Evolutionary conservation across 2,329 filamentous ascomycete genomes (phyloP).

Genomic region (Fusarium sp.): DNA sequence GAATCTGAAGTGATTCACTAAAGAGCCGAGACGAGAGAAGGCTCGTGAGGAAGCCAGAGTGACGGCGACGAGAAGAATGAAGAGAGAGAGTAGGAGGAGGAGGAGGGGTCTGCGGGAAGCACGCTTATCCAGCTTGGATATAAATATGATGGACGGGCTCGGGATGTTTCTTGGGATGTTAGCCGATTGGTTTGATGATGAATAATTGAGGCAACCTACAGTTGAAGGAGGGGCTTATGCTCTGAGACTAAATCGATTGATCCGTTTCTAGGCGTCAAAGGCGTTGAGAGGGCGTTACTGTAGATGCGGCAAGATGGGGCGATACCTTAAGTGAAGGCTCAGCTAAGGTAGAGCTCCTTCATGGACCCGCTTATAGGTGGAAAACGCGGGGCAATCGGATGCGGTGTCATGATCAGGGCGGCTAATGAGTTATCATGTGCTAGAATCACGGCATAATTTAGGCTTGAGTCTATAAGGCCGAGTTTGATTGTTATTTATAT

Average conservation of each 20-base stretch:
- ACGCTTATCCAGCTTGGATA: conserved; percentile 45
- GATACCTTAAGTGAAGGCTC: conserved; percentile 16
- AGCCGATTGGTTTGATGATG: conserved; percentile 37
- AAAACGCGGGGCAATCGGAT: conserved; percentile 41
- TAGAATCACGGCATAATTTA: not conserved
- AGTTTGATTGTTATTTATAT: not conserved
- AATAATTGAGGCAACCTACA: conserved; percentile 8
- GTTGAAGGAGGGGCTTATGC: conserved; percentile 35
- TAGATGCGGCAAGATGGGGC: conserved; percentile 30
- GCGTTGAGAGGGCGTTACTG: conserved; percentile 25
- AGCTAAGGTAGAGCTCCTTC: conserved; percentile 30
- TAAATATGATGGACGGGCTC: conserved; percentile 8
- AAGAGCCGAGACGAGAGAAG: conserved; percentile 65
- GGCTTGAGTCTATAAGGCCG: not conserved
- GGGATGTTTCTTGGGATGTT: conserved; percentile 13
- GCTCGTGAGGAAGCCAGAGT: conserved; percentile 74
- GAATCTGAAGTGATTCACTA: conserved; percentile 65
- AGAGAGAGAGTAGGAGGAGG: conserved; percentile 56
- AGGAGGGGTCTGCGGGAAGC: conserved; percentile 43
- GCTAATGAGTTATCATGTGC: conserved; percentile 3
- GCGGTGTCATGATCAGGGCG: conserved; percentile 29
- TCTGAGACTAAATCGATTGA: conserved; percentile 13
- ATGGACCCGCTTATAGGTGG: conserved; percentile 15
- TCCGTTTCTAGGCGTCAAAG: conserved; percentile 13
- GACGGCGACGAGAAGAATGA: conserved; percentile 68